Evolutionary conservation across 176 grass and related monocot genomes (phyloP).

Genomic region (Elymus sibiricus): DNA sequence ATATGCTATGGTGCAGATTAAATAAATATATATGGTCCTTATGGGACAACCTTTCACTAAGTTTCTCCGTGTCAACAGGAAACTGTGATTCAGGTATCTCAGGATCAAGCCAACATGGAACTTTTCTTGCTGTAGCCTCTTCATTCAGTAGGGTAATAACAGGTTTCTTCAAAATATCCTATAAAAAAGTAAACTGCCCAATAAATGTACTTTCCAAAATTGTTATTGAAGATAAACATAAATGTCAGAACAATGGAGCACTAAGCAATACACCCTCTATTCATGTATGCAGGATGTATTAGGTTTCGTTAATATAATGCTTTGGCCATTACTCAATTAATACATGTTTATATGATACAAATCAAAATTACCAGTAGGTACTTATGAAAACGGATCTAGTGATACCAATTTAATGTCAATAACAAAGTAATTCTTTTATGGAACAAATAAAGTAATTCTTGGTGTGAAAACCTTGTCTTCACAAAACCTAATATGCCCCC

Average conservation of each 20-base stretch:
- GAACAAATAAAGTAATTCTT: background rate
- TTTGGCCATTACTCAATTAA: background rate
- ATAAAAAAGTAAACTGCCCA: constrained; percentile 15
- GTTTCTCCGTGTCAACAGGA: constrained; percentile 58
- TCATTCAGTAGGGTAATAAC: constrained; percentile 56
- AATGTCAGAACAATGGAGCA: background rate
- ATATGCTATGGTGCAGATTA: background rate
- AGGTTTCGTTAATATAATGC: background rate
- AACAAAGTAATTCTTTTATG: background rate
- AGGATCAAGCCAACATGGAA: constrained; percentile 82
- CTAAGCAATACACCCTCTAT: background rate
- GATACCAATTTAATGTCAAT: background rate
- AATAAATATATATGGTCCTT: background rate
- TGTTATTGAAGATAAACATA: background rate
- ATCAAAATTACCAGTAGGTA: background rate
- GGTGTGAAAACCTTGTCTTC: background rate
- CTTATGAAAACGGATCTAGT: background rate
- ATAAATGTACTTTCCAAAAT: constrained; percentile 3
- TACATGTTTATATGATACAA: background rate
- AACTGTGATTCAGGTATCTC: constrained; percentile 56
- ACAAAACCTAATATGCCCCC: background rate
- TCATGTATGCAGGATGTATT: background rate
- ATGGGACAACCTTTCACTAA: constrained; percentile 57
- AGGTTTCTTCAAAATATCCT: constrained; percentile 69
- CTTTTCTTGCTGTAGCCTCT: constrained; percentile 52